Evolutionary conservation across 2,329 filamentous ascomycete species (phyloP).

Genomic region (Aspergillus brasiliensis): DNA sequence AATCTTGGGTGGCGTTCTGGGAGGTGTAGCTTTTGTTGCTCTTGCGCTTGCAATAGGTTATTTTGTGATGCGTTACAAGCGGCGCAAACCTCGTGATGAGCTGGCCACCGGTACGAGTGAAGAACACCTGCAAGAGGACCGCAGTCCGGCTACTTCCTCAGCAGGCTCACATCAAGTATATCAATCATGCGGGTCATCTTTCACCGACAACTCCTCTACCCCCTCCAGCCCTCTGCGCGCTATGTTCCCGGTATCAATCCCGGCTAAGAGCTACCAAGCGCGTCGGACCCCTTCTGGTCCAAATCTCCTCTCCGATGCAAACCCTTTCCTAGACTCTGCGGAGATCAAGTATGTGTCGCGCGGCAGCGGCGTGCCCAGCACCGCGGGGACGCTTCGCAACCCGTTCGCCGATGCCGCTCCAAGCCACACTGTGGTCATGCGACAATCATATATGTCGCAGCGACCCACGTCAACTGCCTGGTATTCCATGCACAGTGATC

Average conservation of each 20-base stretch:
- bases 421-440: background rate
- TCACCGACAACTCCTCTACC: constrained; percentile 12
- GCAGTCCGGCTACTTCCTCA: constrained; percentile 19
- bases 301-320: background rate
- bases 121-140: constrained; percentile 18
- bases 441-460: background rate
- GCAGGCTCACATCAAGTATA: constrained; percentile 19
- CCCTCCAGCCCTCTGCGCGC: constrained; percentile 14
- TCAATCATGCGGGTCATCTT: constrained; percentile 14
- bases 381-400: background rate
- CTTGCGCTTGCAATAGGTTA: constrained; percentile 28
- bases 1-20: constrained; percentile 34
- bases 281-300: background rate
- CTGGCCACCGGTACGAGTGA: constrained; percentile 19
- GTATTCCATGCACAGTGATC: constrained; percentile 20
- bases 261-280: background rate
- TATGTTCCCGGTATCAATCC: background rate
- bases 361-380: background rate
- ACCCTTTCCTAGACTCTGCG: constrained; percentile 21
- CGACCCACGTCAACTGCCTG: constrained; percentile 1
- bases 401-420: constrained; percentile 11
- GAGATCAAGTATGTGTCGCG: constrained; percentile 3
- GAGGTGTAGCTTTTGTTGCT: constrained; percentile 27
- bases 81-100: constrained; percentile 11
- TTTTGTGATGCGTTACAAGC: constrained; percentile 27